Base-by-base conservation (phyloP, 257 asterid genomes). In the Haberlea rhodopensis region DNA sequence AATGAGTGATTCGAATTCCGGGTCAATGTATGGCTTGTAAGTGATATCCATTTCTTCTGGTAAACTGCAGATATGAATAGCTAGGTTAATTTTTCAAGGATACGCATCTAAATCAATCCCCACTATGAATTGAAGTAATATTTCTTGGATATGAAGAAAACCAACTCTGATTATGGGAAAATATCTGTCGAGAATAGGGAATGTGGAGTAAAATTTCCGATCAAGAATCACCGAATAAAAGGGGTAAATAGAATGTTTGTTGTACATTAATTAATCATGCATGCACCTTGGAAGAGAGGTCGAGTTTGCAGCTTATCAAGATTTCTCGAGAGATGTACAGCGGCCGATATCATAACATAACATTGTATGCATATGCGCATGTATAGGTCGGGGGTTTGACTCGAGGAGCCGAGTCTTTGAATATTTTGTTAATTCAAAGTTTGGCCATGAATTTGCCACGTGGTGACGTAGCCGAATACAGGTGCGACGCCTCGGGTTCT, bases 1-100 rank as follows among this genome's bases (percentile, higher is more conserved):
- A 9, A 87, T 80, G 48, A 92, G 85, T 11, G 69, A 66, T 73
- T 79, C 82, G 51, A 84, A 66, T 40, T 82, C 84, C 18, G 89
- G 87, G 79, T 89, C 85, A 57, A 80, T 63, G 74, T 79, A 84
- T 4, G 92, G 96, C 60, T 58, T 80, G 70, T 88, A 86, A 51
- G 82, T 58, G 43, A 84, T 63, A 59, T 87, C 97, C 97, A 90
- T 84, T 37, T 37, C 71, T 62, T 57, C 66, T 66, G 6, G 23
- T 8, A 58, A 62, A 73, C 76, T 66, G 79, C 76, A 62, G 48
- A 11, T 23, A 40, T 53, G 51, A 5, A 54, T 21, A 27, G 40
- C 60, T 71, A 61, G 19, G 75, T 71, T 62, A 29, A 24, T 23
- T 19, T 63, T 37, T 67, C 63, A 75, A 71, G 68, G 55, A 75